phyloP scores from a whole-genome alignment of 1,284 basidiomycete species.

The Tylopilus sp. region DNA sequence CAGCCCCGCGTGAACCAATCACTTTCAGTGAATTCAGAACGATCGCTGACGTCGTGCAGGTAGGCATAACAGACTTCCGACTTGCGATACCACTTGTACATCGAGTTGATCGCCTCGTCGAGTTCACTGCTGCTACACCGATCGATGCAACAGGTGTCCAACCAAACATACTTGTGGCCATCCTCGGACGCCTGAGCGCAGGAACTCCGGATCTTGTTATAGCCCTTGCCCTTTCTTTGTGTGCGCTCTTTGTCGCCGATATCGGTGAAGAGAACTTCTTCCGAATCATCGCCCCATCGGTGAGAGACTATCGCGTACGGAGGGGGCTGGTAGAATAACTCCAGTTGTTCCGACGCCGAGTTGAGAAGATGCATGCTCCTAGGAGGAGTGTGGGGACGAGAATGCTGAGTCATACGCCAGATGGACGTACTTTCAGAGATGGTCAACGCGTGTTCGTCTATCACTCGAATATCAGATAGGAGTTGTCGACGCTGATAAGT shows the following conservation, averaged over 20 bases:
- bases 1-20: conserved; percentile 32
- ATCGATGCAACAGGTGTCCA: conserved; percentile 33
- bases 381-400: neutral
- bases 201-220: conserved; percentile 21
- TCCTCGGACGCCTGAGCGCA: conserved; percentile 19
- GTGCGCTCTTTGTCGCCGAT: conserved; percentile 14
- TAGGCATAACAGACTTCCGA: conserved; percentile 28
- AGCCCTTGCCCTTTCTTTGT: conserved; percentile 18
- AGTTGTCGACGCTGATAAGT: neutral
- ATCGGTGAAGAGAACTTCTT: conserved; percentile 28
- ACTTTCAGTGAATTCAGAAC: conserved; percentile 17
- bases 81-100: conserved; percentile 30
- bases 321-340: conserved; percentile 7
- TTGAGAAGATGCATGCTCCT: conserved; percentile 41
- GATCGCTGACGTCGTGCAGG: conserved; percentile 23
- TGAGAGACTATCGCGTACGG: conserved; percentile 29
- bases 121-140: conserved; percentile 23
- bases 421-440: conserved; percentile 8
- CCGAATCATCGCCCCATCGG: conserved; percentile 16
- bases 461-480: neutral
- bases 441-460: neutral
- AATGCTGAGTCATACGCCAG: neutral
- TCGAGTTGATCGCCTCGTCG: conserved; percentile 27
- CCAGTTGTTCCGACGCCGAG: conserved; percentile 25
- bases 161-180: conserved; percentile 21